These are phyloP conservation scores for Botryosphaeria dothidea DNA, from an alignment of 2,329 filamentous ascomycete species.

Conservation along the genomic window DNA sequence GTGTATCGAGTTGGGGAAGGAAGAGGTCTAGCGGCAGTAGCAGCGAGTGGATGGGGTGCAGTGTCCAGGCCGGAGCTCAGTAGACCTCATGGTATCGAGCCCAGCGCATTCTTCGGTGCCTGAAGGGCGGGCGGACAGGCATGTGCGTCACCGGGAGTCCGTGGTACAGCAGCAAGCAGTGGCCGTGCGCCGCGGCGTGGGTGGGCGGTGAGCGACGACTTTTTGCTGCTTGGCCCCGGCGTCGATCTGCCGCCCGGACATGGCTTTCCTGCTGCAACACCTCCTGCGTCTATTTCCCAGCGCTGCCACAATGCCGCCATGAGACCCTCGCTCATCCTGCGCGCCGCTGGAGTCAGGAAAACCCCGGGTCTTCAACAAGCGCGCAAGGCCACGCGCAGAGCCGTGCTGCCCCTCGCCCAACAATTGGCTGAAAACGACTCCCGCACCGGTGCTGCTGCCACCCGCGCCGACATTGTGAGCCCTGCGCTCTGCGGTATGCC, in stretches of 20 bases:
- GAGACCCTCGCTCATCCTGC: neutral
- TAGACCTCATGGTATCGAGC: conserved; percentile 2
- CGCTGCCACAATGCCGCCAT: neutral
- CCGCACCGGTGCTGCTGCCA: neutral
- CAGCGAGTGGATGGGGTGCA: neutral
- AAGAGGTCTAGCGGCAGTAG: neutral
- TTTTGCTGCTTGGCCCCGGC: neutral
- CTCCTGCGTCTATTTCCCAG: neutral
- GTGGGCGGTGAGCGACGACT: neutral
- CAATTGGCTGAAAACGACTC: neutral
- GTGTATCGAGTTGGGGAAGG: neutral
- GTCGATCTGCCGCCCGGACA: neutral
- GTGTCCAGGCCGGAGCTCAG: neutral
- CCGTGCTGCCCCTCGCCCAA: neutral
- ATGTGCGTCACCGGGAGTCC: conserved; percentile 8
- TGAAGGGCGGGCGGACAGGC: neutral
- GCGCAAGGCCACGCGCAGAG: neutral
- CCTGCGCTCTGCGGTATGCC: conserved; percentile 45
- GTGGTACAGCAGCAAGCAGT: neutral
- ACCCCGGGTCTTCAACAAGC: neutral
- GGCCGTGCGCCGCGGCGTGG: neutral
- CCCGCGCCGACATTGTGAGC: conserved; percentile 39
- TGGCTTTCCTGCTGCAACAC: neutral
- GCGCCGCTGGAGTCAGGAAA: neutral
- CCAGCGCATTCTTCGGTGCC: conserved; percentile 8